Evolutionary conservation across 2,329 filamentous ascomycete species (phyloP).

Genomic region (Fusarium poae): DNA sequence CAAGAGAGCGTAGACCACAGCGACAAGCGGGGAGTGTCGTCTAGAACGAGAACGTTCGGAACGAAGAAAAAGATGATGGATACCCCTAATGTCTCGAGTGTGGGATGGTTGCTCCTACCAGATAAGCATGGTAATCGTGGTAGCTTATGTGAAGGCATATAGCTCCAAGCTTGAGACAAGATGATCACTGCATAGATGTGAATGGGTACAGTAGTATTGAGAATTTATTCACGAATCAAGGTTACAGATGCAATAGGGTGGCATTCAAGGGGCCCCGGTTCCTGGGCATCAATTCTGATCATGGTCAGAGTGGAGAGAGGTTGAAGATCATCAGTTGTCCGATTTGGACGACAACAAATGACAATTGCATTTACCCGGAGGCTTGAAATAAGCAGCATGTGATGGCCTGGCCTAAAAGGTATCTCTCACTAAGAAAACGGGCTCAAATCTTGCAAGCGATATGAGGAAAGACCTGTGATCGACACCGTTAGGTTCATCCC

Average conservation of each 20-base stretch:
- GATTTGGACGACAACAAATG: not conserved
- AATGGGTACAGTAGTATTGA: constrained; percentile 7
- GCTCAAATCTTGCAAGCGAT: not conserved
- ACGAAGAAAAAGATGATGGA: not conserved
- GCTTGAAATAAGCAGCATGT: not conserved
- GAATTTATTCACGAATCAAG: constrained; percentile 7
- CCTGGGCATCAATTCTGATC: constrained; percentile 3
- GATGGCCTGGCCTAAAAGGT: not conserved
- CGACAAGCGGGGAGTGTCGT: not conserved
- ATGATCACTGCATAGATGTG: not conserved
- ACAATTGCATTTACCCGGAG: constrained; percentile 20
- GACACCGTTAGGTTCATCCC: constrained; percentile 19
- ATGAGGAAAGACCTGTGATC: not conserved
- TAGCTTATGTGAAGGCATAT: constrained; percentile 29
- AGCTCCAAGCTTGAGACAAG: constrained; percentile 3
- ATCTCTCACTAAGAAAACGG: not conserved
- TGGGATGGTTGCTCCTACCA: constrained; percentile 5
- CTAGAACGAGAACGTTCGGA: not conserved
- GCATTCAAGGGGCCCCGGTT: constrained; percentile 5
- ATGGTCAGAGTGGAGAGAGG: constrained; percentile 1
- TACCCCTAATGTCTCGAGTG: constrained; percentile 10
- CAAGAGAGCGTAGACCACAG: too few species aligned
- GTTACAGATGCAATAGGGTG: constrained; percentile 8
- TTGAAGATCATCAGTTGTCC: not conserved
- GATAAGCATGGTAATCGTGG: constrained; percentile 16